Base-by-base conservation (phyloP, 345 rosid genomes). In the Syzygium jambos region DNA sequence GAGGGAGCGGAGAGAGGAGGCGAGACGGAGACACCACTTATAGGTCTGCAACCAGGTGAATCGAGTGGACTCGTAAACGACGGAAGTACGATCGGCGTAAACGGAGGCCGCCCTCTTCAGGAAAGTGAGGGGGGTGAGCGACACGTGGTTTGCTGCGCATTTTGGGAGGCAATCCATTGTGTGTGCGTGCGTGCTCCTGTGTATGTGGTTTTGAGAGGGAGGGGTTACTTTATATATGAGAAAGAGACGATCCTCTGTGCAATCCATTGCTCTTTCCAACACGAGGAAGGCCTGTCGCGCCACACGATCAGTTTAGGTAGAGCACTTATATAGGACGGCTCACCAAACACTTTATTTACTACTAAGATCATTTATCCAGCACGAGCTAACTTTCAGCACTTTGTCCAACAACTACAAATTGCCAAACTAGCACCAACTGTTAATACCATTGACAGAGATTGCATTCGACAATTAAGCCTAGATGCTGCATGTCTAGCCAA, bases 21-120 rank as follows among this genome's bases (percentile, higher is more conserved):
- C 96, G 0, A 96, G 93, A 52, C 93, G 94, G 88, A 89, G 77
- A 88, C 99, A 95, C n/a, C 99, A 97, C 10, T 89, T 80, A 34
- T 90, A 91, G 21, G 98, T 95, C 80, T 95, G 95, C 0, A 3
- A 54, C 98, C 97, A 95, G 13, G 95, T 93, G 93, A 93, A 95
- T 23, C 88, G 91, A 46, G 89, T 88, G 12, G 89, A 88, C 38
- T 92, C 93, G 11, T 93, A 93, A 21, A 94, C 89, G 5, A 96
- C 13, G 22, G 97, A 96, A 89, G 91, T 88, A 9, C 94, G 93
- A 52, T 85, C 34, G 54, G 95, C 91, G n/a, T 92, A 95, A 78
- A 85, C 89, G 0, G 87, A 15, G 25, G 94, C 92, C 5, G 96
- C 98, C 89, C 99, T 91, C 56, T 92, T 89, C 65, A 95, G 78